phyloP scores from a whole-genome alignment of 148 eudicot species.

The Mesembryanthemum crystallinum region DNA sequence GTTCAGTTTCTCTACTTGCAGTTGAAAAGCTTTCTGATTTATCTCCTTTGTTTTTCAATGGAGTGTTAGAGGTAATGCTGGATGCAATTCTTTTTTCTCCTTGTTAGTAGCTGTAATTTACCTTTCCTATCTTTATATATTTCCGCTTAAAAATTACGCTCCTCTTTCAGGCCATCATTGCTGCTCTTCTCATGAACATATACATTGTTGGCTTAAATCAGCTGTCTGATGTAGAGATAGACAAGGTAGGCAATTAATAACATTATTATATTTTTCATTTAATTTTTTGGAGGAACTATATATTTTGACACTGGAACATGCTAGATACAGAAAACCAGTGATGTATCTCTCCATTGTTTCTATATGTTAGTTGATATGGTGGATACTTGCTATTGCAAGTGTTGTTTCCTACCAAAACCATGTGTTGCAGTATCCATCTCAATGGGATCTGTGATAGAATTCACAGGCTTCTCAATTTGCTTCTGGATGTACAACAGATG shows the following conservation, averaged over 20 bases:
- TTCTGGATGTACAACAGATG: not conserved
- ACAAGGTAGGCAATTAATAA: constrained; percentile 52
- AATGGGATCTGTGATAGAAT: not conserved
- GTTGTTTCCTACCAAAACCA: not conserved
- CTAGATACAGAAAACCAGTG: not conserved
- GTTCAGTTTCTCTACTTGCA: constrained; percentile 97
- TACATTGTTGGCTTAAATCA: constrained; percentile 96
- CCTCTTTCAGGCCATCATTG: constrained; percentile 80
- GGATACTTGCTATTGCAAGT: not conserved
- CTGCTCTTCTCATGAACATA: constrained; percentile 93
- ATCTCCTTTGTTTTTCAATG: constrained; percentile 71
- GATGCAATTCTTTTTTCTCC: not conserved
- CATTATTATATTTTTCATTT: constrained; percentile 8
- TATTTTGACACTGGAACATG: not conserved
- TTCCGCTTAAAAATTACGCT: not conserved
- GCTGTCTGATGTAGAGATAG: constrained; percentile 90
- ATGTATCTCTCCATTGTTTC: not conserved
- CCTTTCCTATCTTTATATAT: not conserved
- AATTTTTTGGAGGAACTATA: not conserved
- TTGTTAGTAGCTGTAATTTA: not conserved
- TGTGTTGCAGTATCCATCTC: constrained; percentile 5
- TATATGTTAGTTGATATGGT: not conserved
- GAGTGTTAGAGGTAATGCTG: constrained; percentile 69
- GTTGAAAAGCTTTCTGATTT: constrained; percentile 79
- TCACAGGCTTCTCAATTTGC: not conserved